Base-by-base conservation (phyloP, 805 yeast genomes). In the Saccharomycopsis amapae region DNA sequence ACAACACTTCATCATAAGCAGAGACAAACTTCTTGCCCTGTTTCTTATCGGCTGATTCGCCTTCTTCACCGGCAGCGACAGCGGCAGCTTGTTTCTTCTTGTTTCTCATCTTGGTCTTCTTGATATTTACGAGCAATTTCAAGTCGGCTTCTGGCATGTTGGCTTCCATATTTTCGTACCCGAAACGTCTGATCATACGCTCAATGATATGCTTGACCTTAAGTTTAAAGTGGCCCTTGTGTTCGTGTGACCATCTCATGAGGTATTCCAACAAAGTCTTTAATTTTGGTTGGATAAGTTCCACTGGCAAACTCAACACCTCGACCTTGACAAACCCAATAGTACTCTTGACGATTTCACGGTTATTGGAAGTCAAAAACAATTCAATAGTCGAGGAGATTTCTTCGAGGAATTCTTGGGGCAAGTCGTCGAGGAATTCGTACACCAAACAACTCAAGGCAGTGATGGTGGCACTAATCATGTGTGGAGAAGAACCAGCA, bases 381-480 rank as follows among this genome's bases (percentile, higher is more conserved):
- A 89, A 69, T 61, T 88, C 95, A 43, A 93, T 84, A 1, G 96
- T 88, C 9, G 88, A 79, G 20, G 86, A 76, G 36, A 93, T 69
- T 59, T 93, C 97, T 52, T 76, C 60, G 36, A 87, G 66, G 42
- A 80, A 68, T 12, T 77, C 81, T 22, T 67, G 56, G 10, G 79
- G 75, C 51, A 93, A 69, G 31, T 69, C 67, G 44, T 76, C 76
- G 56, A 81, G 81, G 66, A 85, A 94, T 64, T 93, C 97, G 63
- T 79, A 90, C 33, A 93, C 72, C 38, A 90, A 67, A 59, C 96
- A 81, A 38, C 95, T 81, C 45, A 90, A 69, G 0, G 96, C 94
- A 5, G 96, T 88, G 56, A 93, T 79, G 2, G 90, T 79, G n/a
- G 97, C 97, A 58, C 96, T 85, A 26, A 93, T 85, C 96, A 90